These are phyloP conservation scores for Coriaria nepalensis DNA, from an alignment of 306 rosid genomes.

Conservation along the genomic window DNA sequence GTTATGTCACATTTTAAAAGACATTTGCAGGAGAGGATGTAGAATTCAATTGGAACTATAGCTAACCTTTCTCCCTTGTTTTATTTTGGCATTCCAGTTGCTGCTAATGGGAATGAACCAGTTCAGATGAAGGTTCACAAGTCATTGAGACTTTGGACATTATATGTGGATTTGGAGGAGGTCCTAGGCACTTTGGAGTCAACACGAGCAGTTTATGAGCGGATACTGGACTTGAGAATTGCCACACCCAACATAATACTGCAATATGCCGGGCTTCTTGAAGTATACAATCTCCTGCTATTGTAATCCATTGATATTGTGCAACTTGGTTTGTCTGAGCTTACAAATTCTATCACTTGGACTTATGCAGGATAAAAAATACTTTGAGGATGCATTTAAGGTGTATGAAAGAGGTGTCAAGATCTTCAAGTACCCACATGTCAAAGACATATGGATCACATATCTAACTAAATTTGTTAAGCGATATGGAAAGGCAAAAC, in stretches of 20 bases:
- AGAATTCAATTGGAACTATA: conserved; percentile 1
- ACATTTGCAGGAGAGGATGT: neutral
- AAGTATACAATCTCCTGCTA: no score
- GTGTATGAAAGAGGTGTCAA: conserved; percentile 93
- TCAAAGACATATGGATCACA: conserved; percentile 87
- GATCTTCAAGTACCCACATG: conserved; percentile 93
- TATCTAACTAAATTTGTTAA: conserved; percentile 82
- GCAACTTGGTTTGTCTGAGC: no score
- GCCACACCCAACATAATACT: conserved; percentile 85
- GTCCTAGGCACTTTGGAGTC: conserved; percentile 76
- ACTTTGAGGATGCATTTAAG: conserved; percentile 95
- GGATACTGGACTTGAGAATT: conserved; percentile 83
- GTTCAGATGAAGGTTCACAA: conserved; percentile 80
- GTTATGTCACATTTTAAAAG: no score
- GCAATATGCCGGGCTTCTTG: conserved; percentile 73
- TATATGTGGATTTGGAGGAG: conserved; percentile 86
- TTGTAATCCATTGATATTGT: conserved; percentile 6
- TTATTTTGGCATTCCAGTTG: conserved; percentile 46
- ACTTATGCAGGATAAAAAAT: conserved; percentile 63
- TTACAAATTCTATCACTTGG: no score
- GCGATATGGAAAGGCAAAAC: conserved; percentile 74
- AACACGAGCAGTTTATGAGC: conserved; percentile 74
- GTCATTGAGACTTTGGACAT: conserved; percentile 81
- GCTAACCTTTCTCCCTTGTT: conserved; percentile 13
- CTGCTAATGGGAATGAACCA: conserved; percentile 81